A percentile compares a stretch with the other conserved stretches of the same genome.
Evolutionary conservation across 768 basidiomycete genomes (phyloP).

Genomic region (Scleroderma bovista): DNA sequence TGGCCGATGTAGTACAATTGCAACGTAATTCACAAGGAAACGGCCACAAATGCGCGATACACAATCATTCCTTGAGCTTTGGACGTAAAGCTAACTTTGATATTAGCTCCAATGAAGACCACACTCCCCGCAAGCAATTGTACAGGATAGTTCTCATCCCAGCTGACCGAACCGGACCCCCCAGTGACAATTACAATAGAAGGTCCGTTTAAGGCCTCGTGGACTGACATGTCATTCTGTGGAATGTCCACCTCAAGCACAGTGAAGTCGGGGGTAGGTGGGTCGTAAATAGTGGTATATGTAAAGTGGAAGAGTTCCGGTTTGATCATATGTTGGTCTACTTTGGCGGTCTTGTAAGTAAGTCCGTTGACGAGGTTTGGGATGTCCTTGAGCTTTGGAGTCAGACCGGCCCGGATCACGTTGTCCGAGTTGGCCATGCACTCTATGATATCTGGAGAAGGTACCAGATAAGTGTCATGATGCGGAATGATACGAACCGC

Average conservation of each 20-base stretch:
- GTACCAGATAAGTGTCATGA: constrained; percentile 1
- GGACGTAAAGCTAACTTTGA: constrained; percentile 45
- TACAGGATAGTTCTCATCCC: constrained; percentile 37
- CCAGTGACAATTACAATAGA: constrained; percentile 76
- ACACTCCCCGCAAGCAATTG: constrained; percentile 62
- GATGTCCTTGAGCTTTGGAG: constrained; percentile 93
- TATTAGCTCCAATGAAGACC: constrained; percentile 74
- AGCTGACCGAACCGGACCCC: constrained; percentile 54
- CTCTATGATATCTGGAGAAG: constrained; percentile 81
- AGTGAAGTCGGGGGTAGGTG: constrained; percentile 91
- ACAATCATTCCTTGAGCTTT: constrained; percentile 17
- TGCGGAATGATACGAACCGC: constrained; percentile 12
- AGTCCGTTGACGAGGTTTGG: constrained; percentile 82
- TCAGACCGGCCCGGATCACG: constrained; percentile 96
- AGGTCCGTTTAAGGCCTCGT: constrained; percentile 70
- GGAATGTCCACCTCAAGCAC: constrained; percentile 62
- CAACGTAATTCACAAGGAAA: neutral
- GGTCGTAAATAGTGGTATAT: constrained; percentile 67
- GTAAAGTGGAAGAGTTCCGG: constrained; percentile 44
- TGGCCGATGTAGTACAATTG: neutral
- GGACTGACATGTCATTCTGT: constrained; percentile 42
- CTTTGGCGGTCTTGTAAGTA: constrained; percentile 73
- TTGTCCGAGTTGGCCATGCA: constrained; percentile 99
- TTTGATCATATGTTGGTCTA: constrained; percentile 63
- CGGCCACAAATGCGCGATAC: constrained; percentile 25